These are phyloP conservation scores for Biscutella auriculata DNA, from an alignment of 441 rosid species.

Conservation along the genomic window DNA sequence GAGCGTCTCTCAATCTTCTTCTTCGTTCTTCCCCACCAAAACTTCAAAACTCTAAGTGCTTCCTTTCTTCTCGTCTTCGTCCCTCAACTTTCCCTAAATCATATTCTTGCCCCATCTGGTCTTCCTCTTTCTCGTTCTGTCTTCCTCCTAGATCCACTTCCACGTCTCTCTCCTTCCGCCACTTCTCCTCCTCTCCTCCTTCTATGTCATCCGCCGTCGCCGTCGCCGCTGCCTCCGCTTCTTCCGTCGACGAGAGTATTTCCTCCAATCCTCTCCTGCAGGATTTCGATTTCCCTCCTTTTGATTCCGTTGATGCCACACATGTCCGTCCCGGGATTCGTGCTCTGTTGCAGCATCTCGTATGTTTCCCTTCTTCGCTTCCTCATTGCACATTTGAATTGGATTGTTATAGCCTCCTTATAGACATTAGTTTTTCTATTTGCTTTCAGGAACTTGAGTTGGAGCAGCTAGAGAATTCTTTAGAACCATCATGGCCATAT, in stretches of 20 bases:
- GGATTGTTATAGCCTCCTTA: neutral
- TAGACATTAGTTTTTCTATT: neutral
- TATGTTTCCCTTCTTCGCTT: constrained; percentile 16
- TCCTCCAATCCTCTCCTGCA: constrained; percentile 52
- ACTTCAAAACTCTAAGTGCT: constrained; percentile 9
- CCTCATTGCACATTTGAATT: neutral
- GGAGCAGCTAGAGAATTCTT: constrained; percentile 63
- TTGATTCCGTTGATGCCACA: constrained; percentile 38
- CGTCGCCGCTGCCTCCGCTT: constrained; percentile 19
- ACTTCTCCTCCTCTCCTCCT: constrained; percentile 22
- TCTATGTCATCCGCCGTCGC: constrained; percentile 28
- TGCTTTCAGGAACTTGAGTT: constrained; percentile 55
- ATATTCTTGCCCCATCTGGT: constrained; percentile 56
- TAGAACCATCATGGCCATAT: constrained; percentile 78
- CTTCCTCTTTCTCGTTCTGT: constrained; percentile 60
- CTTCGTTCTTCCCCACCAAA: constrained; percentile 23
- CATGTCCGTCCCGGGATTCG: constrained; percentile 75
- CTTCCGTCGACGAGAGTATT: constrained; percentile 10
- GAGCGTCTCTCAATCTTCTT: constrained; percentile 38
- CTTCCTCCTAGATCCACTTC: constrained; percentile 20
- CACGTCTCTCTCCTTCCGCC: constrained; percentile 11
- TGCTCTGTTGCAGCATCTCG: constrained; percentile 52
- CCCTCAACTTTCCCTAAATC: constrained; percentile 29
- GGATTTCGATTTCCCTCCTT: constrained; percentile 71
- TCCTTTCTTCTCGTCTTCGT: constrained; percentile 18